Percentiles rank a stretch among this genome's conserved stretches.
Conservation (phyloP, 441 rosid species). For the Bocquillonia castaneifolia region DNA sequence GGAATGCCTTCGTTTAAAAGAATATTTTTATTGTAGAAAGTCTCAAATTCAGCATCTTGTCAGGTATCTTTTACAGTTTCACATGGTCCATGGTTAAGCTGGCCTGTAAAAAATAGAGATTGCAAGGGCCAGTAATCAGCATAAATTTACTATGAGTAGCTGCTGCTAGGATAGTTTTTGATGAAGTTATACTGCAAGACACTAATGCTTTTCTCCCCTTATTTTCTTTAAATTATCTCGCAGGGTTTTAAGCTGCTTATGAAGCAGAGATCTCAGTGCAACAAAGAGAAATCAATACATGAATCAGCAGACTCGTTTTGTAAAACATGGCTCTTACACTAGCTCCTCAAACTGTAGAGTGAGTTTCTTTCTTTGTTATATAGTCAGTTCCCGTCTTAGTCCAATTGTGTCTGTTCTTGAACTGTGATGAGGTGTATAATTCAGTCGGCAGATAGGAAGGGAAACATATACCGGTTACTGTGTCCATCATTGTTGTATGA, state of each 20-base stretch:
- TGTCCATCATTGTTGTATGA: conserved; percentile 25
- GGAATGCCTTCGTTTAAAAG: too few species aligned
- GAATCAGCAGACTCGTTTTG: conserved; percentile 17
- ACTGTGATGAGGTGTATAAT: conserved; percentile 36
- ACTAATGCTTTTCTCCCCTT: conserved; percentile 13
- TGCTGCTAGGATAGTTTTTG: neutral
- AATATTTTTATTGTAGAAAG: too few species aligned
- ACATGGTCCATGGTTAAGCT: conserved; percentile 1
- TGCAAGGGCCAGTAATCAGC: too few species aligned
- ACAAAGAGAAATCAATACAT: conserved; percentile 8
- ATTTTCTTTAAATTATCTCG: conserved; percentile 16
- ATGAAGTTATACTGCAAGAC: neutral
- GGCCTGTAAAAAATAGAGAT: neutral
- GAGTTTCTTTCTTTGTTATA: conserved; percentile 2
- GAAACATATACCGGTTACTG: conserved; percentile 21
- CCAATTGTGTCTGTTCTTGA: conserved; percentile 28
- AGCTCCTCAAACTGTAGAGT: conserved; percentile 38
- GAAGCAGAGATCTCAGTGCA: conserved; percentile 20
- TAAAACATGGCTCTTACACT: conserved; percentile 30
- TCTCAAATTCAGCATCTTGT: too few species aligned
- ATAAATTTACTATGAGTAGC: neutral
- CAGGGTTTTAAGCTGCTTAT: conserved; percentile 28
- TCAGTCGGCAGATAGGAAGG: conserved; percentile 33
- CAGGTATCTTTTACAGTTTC: neutral
- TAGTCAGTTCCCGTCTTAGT: conserved; percentile 19